Conservation (phyloP, 345 rosid genomes). For the Ceriops tagal region DNA sequence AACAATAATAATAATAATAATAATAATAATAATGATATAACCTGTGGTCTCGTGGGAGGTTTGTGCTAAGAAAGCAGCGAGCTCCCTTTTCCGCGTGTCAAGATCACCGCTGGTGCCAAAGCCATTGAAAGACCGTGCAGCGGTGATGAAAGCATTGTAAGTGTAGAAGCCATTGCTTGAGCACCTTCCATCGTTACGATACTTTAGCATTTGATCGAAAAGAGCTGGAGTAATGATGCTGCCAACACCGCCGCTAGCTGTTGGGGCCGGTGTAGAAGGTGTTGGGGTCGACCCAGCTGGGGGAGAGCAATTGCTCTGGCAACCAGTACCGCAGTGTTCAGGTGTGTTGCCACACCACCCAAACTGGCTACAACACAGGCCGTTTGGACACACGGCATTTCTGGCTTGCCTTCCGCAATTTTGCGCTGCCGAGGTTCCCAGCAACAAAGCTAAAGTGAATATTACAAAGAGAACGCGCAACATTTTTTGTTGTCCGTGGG, state of each 20-base stretch:
- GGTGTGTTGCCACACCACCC: slow-evolving; percentile 18
- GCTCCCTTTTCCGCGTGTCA: slow-evolving; percentile 28
- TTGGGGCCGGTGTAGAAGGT: slow-evolving; percentile 5
- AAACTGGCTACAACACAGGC: slow-evolving; percentile 19
- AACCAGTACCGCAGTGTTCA: slow-evolving; percentile 9
- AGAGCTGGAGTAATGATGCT: slow-evolving; percentile 12
- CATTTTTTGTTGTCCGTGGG: slow-evolving; percentile 12
- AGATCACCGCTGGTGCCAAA: slow-evolving; percentile 32
- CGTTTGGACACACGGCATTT: slow-evolving; percentile 13
- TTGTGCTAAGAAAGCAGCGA: slow-evolving; percentile 40
- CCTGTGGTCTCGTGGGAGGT: slow-evolving; percentile 41
- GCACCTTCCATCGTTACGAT: slow-evolving; percentile 30
- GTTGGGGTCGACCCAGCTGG: slow-evolving; percentile 5
- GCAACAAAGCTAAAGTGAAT: background rate
- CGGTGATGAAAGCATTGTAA: slow-evolving; percentile 31
- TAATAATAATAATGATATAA: background rate
- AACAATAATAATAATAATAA: background rate
- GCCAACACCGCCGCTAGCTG: background rate
- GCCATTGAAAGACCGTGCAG: slow-evolving; percentile 22
- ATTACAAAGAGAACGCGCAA: too few relatives aligned
- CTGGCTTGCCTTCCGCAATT: slow-evolving; percentile 24
- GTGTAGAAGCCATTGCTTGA: slow-evolving; percentile 29
- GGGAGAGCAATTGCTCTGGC: slow-evolving; percentile 22
- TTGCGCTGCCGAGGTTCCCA: slow-evolving; percentile 6
- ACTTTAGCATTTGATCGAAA: slow-evolving; percentile 26